phyloP scores from a whole-genome alignment of 805 yeast species.

The Lachancea quebecensis region DNA sequence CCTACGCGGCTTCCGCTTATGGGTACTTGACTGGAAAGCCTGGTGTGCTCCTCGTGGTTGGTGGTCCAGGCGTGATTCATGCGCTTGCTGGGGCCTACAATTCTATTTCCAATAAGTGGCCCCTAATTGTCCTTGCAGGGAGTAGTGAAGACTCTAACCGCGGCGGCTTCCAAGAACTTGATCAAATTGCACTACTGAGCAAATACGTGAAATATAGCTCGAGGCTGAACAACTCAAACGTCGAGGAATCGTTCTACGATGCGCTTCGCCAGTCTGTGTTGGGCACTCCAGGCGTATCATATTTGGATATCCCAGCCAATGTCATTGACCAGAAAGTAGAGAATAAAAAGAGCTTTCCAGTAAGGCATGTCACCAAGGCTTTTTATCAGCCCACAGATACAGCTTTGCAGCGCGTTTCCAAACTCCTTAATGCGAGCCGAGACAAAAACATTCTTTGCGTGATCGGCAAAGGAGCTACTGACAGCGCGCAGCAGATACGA shows the following conservation, averaged over 20 bases:
- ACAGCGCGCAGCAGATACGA: constrained; percentile 35
- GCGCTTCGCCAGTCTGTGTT: constrained; percentile 19
- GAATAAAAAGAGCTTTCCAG: constrained; percentile 6
- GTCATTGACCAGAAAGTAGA: constrained; percentile 34
- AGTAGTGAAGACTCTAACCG: constrained; percentile 41
- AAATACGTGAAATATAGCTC: constrained; percentile 48
- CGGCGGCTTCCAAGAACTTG: constrained; percentile 69
- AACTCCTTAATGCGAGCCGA: constrained; percentile 30
- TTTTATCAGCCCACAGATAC: constrained; percentile 14
- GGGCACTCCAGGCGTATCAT: constrained; percentile 56
- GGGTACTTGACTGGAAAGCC: constrained; percentile 61
- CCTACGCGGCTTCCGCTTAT: constrained; percentile 68
- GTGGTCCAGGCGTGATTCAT: constrained; percentile 70
- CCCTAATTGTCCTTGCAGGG: constrained; percentile 60
- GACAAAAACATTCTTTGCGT: constrained; percentile 45
- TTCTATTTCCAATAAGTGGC: constrained; percentile 57
- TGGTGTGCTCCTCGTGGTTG: constrained; percentile 63
- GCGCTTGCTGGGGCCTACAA: constrained; percentile 62
- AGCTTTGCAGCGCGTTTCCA: constrained; percentile 29
- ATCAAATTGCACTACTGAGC: constrained; percentile 47
- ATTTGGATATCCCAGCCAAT: constrained; percentile 61
- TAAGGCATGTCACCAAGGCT: constrained; percentile 6
- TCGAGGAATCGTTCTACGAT: constrained; percentile 16
- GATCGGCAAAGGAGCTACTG: constrained; percentile 62
- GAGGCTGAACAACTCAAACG: constrained; percentile 19